phyloP scores from a whole-genome alignment of 1,284 basidiomycete genomes.

The Pisolithus thermaeus region DNA sequence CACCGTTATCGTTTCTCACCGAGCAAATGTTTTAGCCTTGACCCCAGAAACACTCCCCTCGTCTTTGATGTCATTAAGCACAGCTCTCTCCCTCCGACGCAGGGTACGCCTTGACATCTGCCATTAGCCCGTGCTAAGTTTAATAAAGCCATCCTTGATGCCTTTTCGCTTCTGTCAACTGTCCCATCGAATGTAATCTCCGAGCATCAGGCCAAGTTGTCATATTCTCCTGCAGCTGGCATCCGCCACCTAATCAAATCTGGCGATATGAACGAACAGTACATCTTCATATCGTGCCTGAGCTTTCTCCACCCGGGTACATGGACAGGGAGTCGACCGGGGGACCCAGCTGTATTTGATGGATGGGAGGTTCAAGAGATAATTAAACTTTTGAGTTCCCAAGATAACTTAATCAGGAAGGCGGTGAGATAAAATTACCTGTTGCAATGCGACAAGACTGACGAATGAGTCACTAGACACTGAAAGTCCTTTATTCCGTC shows the following conservation, averaged over 20 bases:
- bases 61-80: slow-evolving; percentile 39
- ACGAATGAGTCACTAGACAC: slow-evolving; percentile 40
- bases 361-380: slow-evolving; percentile 64
- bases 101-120: slow-evolving; percentile 25
- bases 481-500: slow-evolving; percentile 48
- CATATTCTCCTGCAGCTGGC: slow-evolving; percentile 35
- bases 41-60: slow-evolving; percentile 18
- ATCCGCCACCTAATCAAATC: slow-evolving; percentile 57
- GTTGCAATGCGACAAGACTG: slow-evolving; percentile 1
- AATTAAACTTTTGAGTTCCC: slow-evolving; percentile 56
- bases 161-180: slow-evolving; percentile 44
- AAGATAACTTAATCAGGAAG: slow-evolving; percentile 52
- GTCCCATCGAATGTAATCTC: slow-evolving; percentile 28
- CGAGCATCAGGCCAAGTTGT: slow-evolving; percentile 16
- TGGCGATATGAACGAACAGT: slow-evolving; percentile 51
- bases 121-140: slow-evolving; percentile 2
- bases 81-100: slow-evolving; percentile 25
- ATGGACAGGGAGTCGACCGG: slow-evolving; percentile 60
- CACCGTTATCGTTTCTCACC: slow-evolving; percentile 17
- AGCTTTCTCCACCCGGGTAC: slow-evolving; percentile 47
- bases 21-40: slow-evolving; percentile 27
- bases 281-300: slow-evolving; percentile 60
- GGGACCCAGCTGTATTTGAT: slow-evolving; percentile 49
- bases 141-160: slow-evolving; percentile 39
- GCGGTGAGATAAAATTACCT: slow-evolving; percentile 37